Base-by-base conservation (phyloP, 495 filamentous ascomycete genomes). In the Aspergillus steynii region DNA sequence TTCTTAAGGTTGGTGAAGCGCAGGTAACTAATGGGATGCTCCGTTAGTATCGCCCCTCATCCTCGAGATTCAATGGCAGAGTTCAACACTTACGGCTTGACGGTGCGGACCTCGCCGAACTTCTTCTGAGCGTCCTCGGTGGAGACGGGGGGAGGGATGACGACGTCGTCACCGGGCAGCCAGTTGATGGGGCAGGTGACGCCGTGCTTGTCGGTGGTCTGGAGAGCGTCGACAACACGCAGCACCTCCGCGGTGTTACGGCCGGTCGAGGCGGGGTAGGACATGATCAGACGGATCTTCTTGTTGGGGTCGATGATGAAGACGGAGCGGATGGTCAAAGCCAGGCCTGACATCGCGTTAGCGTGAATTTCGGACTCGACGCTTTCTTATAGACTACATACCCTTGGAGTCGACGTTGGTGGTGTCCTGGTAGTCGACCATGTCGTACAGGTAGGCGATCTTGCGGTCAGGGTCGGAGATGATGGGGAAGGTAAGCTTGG, bases 221-320 rank as follows among this genome's bases (percentile, higher is more conserved):
- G 93, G 59, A 98, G 88, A 53, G 92, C 96, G 82, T 98, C 93
- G 72, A 99, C 83, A 56, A 98, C 89, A 69, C 96, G 91, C 62
- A 99, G 86, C 58, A 99, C 91, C 80, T 98, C 95, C 66, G 92
- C 93, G 59, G 91, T 90, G 82, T 98, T 99, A 69, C 95, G 92
- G 72, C 95, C 96, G 31, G 96, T 98, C 49, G 92, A 97, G 59
- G 96, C 95, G 20, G 96, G 96, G 85, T 97, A 99, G 67, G 93
- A 89, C 63, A 98, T 85, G 76, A 96, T 97, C 70, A 92, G 87
- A 69, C 95, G 92, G 77, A 98, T 97, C 68, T 88, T 93, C 87
- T 98, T 97, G 85, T 89, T 96, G 58, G 95, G 96, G 83, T 98
- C 95, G 76, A 99, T 96, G 82, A 98, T 83, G 85, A 98, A 99